Evolutionary conservation across 2,329 filamentous ascomycete genomes (phyloP), one percentile per base, ranked within the genome.

Genomic region (Aspergillus arachidicola): DNA sequence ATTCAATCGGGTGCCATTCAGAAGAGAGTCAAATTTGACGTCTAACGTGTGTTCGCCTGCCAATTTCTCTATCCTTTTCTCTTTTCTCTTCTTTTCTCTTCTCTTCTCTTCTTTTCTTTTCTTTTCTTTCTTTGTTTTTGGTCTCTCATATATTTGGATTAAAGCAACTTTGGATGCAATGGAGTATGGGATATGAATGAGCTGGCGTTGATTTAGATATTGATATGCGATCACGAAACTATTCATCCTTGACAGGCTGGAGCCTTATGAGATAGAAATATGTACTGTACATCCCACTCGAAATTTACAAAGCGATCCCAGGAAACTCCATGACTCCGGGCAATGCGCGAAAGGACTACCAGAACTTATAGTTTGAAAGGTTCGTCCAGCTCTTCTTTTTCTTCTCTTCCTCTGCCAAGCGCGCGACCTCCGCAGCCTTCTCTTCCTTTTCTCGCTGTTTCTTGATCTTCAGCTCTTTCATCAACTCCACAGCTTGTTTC

Each of bases 401-500:
- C 56, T 70, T 75, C 64, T 81, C 79, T 64, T 81, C 77, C 64
- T 77, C 78, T 23, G 71, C 73, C 51, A 71, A 68, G 34, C 74
- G 75, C 57, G 72, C 71, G 46, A 74, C 75, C 61, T 79, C 78
- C 51, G 75, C 74, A 16, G 72, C 73, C 61, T 77, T 76, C 56
- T 75, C 73, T 59, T 81, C 81, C 67, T 81, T 82, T 51, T 82
- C 79, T 63, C 76, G 77, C 69, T 88, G 84, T 74, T 89, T 86
- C 76, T 91, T 88, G 5, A 84, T 82, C 72, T 91, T 89, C 77
- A 93, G 89, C 71, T 86, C 83, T 73, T 91, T 88, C 77, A 94
- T 90, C 63, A 95, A 87, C 74, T 96, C 92, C 60, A 96, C 90
- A 4, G 91, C 91, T 68, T 93, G 84, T 76, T 91, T 91, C 89